Base-by-base conservation (phyloP, 2,329 filamentous ascomycete species). In the Cordyceps tenuipes region DNA sequence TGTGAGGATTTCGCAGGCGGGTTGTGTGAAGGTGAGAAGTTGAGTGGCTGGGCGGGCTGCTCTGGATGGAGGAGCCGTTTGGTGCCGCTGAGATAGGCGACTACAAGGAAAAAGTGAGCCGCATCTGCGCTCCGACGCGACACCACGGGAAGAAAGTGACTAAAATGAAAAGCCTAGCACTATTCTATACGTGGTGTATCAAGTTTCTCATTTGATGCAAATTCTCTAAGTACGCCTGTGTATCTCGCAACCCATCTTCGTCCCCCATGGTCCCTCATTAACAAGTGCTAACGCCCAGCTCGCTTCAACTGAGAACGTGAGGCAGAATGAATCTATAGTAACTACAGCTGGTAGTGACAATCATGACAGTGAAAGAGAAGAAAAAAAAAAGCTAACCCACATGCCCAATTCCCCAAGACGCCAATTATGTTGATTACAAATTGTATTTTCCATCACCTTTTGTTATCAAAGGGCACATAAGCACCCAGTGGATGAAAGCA, bases 11-110 rank as follows among this genome's bases (percentile, higher is more conserved):
- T 17, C 17, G 17, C 29, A 46, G 3, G 41, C 39, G n/a, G 52
- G 23, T 23, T 13, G 6, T 52, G 48, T 50, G 15, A 23, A 51
- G 46, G 26, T 56, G 41, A 61, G 29, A 61, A 61, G 52, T 61
- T 43, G 51, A 53, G 59, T 61, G 59, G 59, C 59, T 61, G 59
- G 59, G 59, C 57, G 53, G 59, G 53, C 9, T 48, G 21, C 59
- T 57, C 59, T 39, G 47, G 34, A 48, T 52, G 29, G n/a, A 9
- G 47, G 59, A 31, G 53, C 41, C 31, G n/a, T 7, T 23, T 61
- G 59, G 59, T 61, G 59, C 59, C 8, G n/a, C 7, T 48, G 26
- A 31, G 59, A 57, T 61, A 61, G 52, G 26, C 15, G 29, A n/a
- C 39, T 61, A 61, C 59, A 47, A 60, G 41, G 23, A 23, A 1